Percentiles rank a stretch among this genome's conserved stretches.
Evolutionary conservation across 1,284 basidiomycete species (phyloP).

Genomic region (Stygiomarasmius scandens): DNA sequence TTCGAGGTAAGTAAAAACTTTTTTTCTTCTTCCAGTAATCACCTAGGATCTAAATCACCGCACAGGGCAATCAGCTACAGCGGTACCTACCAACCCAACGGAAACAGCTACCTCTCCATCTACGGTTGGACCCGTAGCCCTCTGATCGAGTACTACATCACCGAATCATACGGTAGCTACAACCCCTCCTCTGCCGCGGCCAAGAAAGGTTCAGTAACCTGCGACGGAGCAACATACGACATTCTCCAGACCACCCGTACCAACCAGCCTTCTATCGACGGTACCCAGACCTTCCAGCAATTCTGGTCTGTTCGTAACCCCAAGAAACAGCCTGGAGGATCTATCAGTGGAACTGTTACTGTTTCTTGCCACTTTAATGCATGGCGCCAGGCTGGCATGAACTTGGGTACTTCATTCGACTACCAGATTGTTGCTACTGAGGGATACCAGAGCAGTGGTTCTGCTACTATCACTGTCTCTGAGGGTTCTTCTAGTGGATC

Average conservation of each 20-base stretch:
- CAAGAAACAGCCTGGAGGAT: conserved; percentile 16
- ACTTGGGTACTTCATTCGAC: conserved; percentile 33
- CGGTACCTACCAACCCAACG: conserved; percentile 34
- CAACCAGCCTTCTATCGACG: conserved; percentile 24
- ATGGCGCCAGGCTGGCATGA: conserved; percentile 34
- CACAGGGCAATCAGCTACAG: conserved; percentile 32
- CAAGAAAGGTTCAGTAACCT: conserved; percentile 30
- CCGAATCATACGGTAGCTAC: conserved; percentile 41
- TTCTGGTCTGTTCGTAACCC: conserved; percentile 36
- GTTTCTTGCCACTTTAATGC: conserved; percentile 39
- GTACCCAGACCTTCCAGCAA: conserved; percentile 39
- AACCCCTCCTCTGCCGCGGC: conserved; percentile 36
- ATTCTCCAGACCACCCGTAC: conserved; percentile 10
- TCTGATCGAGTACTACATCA: conserved; percentile 44
- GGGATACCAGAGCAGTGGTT: conserved; percentile 22
- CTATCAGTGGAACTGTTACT: conserved; percentile 35
- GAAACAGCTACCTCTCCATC: conserved; percentile 41
- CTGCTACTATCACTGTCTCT: conserved; percentile 9
- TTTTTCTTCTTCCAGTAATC: background rate
- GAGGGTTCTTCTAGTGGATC: background rate
- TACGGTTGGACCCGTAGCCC: conserved; percentile 41
- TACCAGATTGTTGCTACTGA: conserved; percentile 41
- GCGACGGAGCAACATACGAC: conserved; percentile 26
- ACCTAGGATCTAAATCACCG: background rate
- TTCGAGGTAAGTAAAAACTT: conserved; percentile 10